A percentile compares a stretch with the other conserved stretches of the same genome.
Evolutionary conservation across 805 yeast genomes (phyloP).

Genomic region (Wickerhamomyces strasburgensis): DNA sequence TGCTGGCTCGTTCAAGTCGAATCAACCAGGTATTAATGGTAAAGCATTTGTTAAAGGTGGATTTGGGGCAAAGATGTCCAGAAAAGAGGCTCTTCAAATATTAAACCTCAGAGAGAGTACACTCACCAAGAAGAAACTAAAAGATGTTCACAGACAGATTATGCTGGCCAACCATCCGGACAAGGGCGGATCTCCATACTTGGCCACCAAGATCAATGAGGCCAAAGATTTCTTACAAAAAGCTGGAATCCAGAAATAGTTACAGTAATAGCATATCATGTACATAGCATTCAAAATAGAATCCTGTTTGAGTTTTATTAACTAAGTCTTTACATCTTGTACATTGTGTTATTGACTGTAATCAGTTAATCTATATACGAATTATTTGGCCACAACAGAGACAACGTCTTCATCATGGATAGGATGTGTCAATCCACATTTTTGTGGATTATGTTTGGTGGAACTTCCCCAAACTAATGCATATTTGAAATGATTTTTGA

Average conservation of each 20-base stretch:
- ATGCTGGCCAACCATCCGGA: conserved; percentile 93
- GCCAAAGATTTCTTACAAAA: conserved; percentile 78
- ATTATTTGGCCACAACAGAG: conserved; percentile 76
- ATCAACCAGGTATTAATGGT: conserved; percentile 31
- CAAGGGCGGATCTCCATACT: conserved; percentile 84
- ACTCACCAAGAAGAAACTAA: conserved; percentile 57
- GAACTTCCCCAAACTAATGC: conserved; percentile 97
- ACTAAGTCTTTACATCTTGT: neutral
- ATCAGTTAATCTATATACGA: neutral
- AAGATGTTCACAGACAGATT: conserved; percentile 75
- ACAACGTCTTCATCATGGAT: conserved; percentile 94
- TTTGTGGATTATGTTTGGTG: conserved; percentile 93
- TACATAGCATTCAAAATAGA: neutral
- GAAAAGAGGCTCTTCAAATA: conserved; percentile 83
- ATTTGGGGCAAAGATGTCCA: conserved; percentile 85
- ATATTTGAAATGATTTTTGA: conserved; percentile 86
- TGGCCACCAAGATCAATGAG: conserved; percentile 90
- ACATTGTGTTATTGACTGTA: neutral
- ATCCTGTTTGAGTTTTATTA: too few species aligned
- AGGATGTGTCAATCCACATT: conserved; percentile 82
- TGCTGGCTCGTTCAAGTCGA: conserved; percentile 60
- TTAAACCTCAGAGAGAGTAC: conserved; percentile 68
- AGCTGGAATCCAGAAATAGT: conserved; percentile 29
- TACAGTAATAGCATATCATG: too few species aligned
- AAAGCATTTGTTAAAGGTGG: conserved; percentile 77